phyloP scores from a whole-genome alignment of 1,284 basidiomycete species.

The Sparassis latifolia region DNA sequence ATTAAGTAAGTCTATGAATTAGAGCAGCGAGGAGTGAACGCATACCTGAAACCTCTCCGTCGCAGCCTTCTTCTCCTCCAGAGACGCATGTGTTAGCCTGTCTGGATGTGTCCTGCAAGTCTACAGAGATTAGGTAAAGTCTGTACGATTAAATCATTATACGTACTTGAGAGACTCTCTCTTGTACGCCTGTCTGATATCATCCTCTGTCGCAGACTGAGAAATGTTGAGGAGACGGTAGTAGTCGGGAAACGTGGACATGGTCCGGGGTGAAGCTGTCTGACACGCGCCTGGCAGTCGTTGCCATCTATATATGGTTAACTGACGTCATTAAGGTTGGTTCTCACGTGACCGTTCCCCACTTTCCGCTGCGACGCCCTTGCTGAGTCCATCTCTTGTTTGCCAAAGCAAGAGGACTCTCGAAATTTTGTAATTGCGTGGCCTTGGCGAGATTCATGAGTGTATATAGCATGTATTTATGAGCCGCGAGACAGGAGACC shows the following conservation, averaged over 20 bases:
- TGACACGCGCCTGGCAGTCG: not conserved
- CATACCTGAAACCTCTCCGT: conserved; percentile 81
- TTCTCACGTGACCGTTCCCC: not conserved
- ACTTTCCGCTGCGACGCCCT: not conserved
- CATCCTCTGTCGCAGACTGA: conserved; percentile 58
- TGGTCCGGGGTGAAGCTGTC: conserved; percentile 19
- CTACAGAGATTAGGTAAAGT: conserved; percentile 10
- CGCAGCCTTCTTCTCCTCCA: conserved; percentile 63
- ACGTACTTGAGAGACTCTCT: conserved; percentile 61
- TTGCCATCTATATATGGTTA: not conserved
- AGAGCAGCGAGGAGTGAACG: not conserved
- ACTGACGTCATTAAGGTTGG: conserved; percentile 7
- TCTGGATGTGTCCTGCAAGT: conserved; percentile 80
- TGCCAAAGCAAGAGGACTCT: too few species aligned
- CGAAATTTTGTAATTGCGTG: too few species aligned
- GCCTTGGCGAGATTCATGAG: too few species aligned
- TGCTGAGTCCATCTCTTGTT: too few species aligned
- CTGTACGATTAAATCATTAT: not conserved
- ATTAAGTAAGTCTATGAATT: not conserved
- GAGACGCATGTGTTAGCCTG: conserved; percentile 69
- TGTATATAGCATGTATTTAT: too few species aligned
- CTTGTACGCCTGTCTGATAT: conserved; percentile 80
- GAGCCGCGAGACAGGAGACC: too few species aligned
- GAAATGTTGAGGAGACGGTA: conserved; percentile 58
- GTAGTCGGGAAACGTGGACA: conserved; percentile 72